A percentile compares a stretch with the other conserved stretches of the same genome.
Evolutionary conservation across 202 grass and related monocot genomes (phyloP).

Genomic region (Tripidium arundinaceum): DNA sequence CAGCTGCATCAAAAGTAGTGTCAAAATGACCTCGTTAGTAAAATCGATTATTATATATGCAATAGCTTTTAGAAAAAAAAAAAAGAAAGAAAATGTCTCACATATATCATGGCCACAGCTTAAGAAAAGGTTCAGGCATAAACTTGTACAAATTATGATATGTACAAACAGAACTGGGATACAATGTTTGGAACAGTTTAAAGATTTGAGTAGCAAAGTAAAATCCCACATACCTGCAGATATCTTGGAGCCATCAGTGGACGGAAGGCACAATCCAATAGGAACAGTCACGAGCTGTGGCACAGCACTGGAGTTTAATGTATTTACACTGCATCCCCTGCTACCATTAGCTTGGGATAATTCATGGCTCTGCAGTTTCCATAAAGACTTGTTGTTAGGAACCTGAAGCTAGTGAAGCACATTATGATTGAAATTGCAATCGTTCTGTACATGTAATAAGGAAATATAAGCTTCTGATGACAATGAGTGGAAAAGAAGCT

Average conservation of each 20-base stretch:
- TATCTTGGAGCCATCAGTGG: constrained; percentile 35
- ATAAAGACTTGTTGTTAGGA: constrained; percentile 30
- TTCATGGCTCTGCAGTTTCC: constrained; percentile 48
- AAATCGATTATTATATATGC: no score
- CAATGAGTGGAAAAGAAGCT: neutral
- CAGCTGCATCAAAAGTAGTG: constrained; percentile 34
- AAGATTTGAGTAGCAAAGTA: constrained; percentile 7
- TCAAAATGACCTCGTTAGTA: neutral
- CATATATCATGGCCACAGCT: neutral
- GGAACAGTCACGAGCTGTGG: constrained; percentile 53
- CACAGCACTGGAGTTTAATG: constrained; percentile 17
- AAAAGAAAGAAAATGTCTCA: constrained; percentile 5
- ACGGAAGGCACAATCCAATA: constrained; percentile 48
- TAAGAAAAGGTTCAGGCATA: neutral
- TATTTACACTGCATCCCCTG: constrained; percentile 22
- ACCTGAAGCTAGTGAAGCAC: constrained; percentile 9
- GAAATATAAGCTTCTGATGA: neutral
- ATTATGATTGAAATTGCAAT: constrained; percentile 21
- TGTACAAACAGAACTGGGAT: neutral
- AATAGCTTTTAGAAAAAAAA: neutral
- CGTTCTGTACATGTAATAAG: constrained; percentile 2
- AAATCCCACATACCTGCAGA: constrained; percentile 32
- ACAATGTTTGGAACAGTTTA: constrained; percentile 6
- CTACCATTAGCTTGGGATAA: constrained; percentile 43
- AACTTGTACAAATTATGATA: neutral